Evolutionary conservation across 2,329 filamentous ascomycete species (phyloP).

Genomic region (Dothistroma septosporum): DNA sequence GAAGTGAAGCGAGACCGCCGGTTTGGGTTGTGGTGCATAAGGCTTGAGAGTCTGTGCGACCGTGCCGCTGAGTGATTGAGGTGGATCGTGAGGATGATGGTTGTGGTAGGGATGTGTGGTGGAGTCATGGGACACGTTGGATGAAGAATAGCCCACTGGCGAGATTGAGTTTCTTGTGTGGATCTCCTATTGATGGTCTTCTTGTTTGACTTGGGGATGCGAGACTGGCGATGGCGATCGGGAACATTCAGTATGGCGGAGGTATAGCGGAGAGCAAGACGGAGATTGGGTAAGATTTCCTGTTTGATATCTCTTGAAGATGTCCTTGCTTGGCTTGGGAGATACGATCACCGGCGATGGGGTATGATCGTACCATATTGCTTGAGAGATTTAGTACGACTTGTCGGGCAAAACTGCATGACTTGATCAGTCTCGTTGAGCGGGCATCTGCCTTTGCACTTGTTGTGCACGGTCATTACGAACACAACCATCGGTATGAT

Average conservation of each 20-base stretch:
- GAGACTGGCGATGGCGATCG: no score
- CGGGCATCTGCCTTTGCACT: no score
- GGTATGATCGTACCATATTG: not conserved
- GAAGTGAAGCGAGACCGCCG: constrained; percentile 30
- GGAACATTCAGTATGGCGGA: no score
- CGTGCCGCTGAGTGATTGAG: no score
- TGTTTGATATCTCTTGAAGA: no score
- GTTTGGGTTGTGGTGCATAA: constrained; percentile 36
- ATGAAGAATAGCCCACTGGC: not conserved
- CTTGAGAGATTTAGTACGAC: no score
- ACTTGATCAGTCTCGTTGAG: no score
- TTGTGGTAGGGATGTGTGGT: not conserved
- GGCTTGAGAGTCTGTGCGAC: constrained; percentile 19
- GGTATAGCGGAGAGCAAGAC: no score
- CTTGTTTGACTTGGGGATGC: not conserved
- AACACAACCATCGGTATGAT: no score
- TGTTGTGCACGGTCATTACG: no score
- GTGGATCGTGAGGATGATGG: not conserved
- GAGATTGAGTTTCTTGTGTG: not conserved
- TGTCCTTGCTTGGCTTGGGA: not conserved
- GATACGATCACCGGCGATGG: not conserved
- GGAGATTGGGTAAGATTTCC: no score
- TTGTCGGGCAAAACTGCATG: no score
- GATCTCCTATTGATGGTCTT: not conserved
- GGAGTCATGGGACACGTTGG: not conserved